phyloP scores from a whole-genome alignment of 805 yeast genomes.

The Lachancea fermentati region DNA sequence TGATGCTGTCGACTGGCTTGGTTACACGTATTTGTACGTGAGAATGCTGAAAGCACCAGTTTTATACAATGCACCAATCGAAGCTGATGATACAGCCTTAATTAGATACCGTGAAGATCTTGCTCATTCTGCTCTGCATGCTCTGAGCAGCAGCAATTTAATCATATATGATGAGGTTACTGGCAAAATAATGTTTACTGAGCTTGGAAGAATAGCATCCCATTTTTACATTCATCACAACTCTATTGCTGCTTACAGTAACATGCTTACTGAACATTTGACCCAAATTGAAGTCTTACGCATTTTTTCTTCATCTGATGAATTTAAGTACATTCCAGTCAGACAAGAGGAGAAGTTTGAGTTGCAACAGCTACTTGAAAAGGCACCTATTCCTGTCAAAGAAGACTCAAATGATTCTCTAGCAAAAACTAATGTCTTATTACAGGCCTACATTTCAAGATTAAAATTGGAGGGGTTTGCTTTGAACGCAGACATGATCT shows the following conservation, averaged over 20 bases:
- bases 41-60: slow-evolving; percentile 72
- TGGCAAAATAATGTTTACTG: slow-evolving; percentile 52
- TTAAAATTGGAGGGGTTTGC: slow-evolving; percentile 82
- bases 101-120: slow-evolving; percentile 56
- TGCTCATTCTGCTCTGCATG: slow-evolving; percentile 66
- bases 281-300: slow-evolving; percentile 69
- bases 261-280: slow-evolving; percentile 56
- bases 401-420: slow-evolving; percentile 64
- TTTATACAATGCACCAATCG: slow-evolving; percentile 65
- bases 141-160: slow-evolving; percentile 52
- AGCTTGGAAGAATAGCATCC: slow-evolving; percentile 78
- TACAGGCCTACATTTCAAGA: slow-evolving; percentile 84
- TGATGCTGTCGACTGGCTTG: slow-evolving; percentile 78
- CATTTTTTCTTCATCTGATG: slow-evolving; percentile 75
- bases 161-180: slow-evolving; percentile 48
- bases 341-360: slow-evolving; percentile 83
- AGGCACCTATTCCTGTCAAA: slow-evolving; percentile 81
- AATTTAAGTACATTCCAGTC: slow-evolving; percentile 76
- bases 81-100: slow-evolving; percentile 46
- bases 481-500: slow-evolving; percentile 86
- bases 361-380: slow-evolving; percentile 57
- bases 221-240: slow-evolving; percentile 74
- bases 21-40: slow-evolving; percentile 69
- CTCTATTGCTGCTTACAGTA: slow-evolving; percentile 65
- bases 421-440: slow-evolving; percentile 71